A percentile compares a stretch with the other conserved stretches of the same genome.
Conservation (phyloP, 2,329 filamentous ascomycete genomes). For the Chalara sp. region DNA sequence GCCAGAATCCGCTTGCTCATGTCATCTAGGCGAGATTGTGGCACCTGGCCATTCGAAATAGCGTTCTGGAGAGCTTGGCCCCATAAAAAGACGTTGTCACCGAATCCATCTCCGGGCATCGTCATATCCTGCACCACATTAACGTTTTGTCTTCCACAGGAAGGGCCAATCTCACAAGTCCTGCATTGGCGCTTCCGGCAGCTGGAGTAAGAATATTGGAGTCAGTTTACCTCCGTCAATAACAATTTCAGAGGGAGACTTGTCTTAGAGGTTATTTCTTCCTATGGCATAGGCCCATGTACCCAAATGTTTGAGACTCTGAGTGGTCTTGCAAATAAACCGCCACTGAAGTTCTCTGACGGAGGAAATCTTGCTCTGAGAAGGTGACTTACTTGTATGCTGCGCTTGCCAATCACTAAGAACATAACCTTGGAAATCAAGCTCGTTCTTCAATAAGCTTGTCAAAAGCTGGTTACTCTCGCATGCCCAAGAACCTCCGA, state of each 20-base stretch:
- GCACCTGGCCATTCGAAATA: slow-evolving; percentile 48
- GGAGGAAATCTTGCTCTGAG: too few species aligned
- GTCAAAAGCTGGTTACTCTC: slow-evolving; percentile 56
- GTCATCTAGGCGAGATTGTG: slow-evolving; percentile 56
- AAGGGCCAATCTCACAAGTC: slow-evolving; percentile 41
- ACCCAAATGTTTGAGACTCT: too few species aligned
- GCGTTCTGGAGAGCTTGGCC: slow-evolving; percentile 45
- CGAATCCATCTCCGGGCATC: slow-evolving; percentile 65
- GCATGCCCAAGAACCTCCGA: slow-evolving; percentile 64
- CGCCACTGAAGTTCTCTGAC: too few species aligned
- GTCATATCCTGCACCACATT: slow-evolving; percentile 53
- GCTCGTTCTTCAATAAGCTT: slow-evolving; percentile 58
- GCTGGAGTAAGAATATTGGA: slow-evolving; percentile 22
- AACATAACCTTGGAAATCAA: slow-evolving; percentile 70
- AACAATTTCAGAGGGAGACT: too few species aligned
- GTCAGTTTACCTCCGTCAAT: too few species aligned
- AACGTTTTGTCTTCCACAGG: background rate
- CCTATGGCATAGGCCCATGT: too few species aligned
- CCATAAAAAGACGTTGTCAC: slow-evolving; percentile 45
- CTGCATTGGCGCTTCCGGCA: slow-evolving; percentile 55
- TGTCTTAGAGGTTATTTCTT: too few species aligned
- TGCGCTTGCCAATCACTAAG: slow-evolving; percentile 73
- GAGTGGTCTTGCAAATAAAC: too few species aligned
- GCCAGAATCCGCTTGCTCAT: slow-evolving; percentile 60
- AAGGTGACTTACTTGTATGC: slow-evolving; percentile 44